Evolutionary conservation across 2,329 filamentous ascomycete genomes (phyloP).

Genomic region (Anisogramma anomala): DNA sequence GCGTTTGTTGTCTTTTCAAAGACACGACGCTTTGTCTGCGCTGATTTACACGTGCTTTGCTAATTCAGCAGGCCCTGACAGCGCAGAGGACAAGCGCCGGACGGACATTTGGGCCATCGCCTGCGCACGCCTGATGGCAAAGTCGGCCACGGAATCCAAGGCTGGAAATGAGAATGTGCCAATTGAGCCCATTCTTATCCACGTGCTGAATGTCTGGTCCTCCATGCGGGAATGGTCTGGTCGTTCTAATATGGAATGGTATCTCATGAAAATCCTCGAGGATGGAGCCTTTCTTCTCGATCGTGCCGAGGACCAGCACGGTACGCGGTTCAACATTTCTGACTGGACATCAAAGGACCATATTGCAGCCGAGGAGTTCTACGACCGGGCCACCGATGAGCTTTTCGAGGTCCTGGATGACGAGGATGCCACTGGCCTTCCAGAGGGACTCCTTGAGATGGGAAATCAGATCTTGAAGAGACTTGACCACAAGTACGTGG

Average conservation of each 20-base stretch:
- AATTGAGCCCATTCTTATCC: constrained; percentile 66
- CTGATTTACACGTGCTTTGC: constrained; percentile 84
- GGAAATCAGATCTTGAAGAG: constrained; percentile 73
- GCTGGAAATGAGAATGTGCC: constrained; percentile 36
- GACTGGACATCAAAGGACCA: constrained; percentile 69
- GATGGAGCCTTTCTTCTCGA: constrained; percentile 86
- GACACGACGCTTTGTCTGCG: constrained; percentile 74
- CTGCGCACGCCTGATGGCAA: constrained; percentile 70
- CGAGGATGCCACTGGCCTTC: constrained; percentile 72
- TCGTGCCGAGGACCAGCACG: constrained; percentile 66
- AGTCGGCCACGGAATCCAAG: constrained; percentile 63
- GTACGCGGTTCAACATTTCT: constrained; percentile 58
- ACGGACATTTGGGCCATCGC: constrained; percentile 81
- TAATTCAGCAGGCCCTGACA: constrained; percentile 71
- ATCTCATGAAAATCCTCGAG: constrained; percentile 87
- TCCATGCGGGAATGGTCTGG: constrained; percentile 82
- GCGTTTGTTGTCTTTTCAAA: constrained; percentile 75
- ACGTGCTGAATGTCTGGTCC: constrained; percentile 79
- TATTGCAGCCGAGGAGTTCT: constrained; percentile 77
- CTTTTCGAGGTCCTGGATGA: constrained; percentile 82
- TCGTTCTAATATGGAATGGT: constrained; percentile 81
- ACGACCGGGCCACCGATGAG: constrained; percentile 65
- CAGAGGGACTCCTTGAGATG: constrained; percentile 72
- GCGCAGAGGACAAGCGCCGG: constrained; percentile 65
- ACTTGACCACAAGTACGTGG: constrained; percentile 58